Evolutionary conservation across 2,329 filamentous ascomycete genomes (phyloP).

Genomic region (Emmonsia crescens): DNA sequence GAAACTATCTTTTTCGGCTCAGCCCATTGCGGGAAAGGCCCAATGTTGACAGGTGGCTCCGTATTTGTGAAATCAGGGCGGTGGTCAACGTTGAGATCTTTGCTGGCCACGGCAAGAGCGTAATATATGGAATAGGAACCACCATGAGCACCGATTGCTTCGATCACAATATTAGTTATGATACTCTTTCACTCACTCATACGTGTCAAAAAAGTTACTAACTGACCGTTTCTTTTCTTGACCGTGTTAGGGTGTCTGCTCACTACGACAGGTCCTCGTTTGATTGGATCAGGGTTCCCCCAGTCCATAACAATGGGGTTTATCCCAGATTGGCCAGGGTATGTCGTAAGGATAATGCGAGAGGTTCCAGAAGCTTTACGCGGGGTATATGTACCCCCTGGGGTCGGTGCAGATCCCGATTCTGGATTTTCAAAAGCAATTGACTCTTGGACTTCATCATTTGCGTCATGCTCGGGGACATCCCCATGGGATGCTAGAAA

Average conservation of each 20-base stretch:
- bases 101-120: constrained; percentile 81
- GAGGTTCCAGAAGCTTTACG: constrained; percentile 29
- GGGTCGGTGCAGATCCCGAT: not conserved
- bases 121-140: constrained; percentile 96
- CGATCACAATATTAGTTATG: constrained; percentile 18
- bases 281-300: constrained; percentile 64
- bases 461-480: not conserved
- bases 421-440: not conserved
- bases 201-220: not conserved
- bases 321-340: constrained; percentile 88
- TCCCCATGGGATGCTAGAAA: not conserved
- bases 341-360: constrained; percentile 66
- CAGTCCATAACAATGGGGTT: constrained; percentile 82
- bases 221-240: constrained; percentile 65
- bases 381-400: not conserved
- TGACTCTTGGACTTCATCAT: not conserved
- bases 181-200: not conserved
- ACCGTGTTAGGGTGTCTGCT: constrained; percentile 66
- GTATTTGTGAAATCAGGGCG: constrained; percentile 72
- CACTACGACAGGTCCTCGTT: constrained; percentile 80
- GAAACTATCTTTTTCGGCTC: constrained; percentile 91
- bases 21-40: constrained; percentile 80
- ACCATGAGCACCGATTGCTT: constrained; percentile 60
- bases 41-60: constrained; percentile 80
- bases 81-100: constrained; percentile 75